Percentiles rank a stretch among this genome's conserved stretches.
phyloP scores from a whole-genome alignment of 1,284 basidiomycete species.

The Takashimella koratensis region DNA sequence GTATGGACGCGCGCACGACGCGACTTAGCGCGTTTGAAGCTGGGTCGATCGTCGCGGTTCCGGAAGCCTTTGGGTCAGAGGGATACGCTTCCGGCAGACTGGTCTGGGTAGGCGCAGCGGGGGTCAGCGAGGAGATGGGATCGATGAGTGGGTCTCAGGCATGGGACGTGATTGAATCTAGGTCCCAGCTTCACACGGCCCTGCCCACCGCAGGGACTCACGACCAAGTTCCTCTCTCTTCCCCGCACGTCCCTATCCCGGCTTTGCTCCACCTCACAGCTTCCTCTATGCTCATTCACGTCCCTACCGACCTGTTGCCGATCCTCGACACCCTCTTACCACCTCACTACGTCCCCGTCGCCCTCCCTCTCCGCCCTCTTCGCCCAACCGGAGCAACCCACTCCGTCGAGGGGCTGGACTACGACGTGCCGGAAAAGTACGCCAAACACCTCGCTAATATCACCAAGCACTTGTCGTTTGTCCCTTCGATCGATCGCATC shows the following conservation, averaged over 20 bases:
- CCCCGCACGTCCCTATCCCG: conserved; percentile 4
- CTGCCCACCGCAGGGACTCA: background rate
- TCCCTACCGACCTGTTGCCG: conserved; percentile 27
- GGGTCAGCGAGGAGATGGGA: conserved; percentile 15
- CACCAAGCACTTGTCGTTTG: conserved; percentile 39
- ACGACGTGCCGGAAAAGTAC: conserved; percentile 29
- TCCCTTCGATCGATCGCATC: conserved; percentile 34
- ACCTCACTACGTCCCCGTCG: conserved; percentile 42
- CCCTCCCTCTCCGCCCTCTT: conserved; percentile 24
- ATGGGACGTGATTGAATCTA: background rate
- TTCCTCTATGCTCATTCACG: conserved; percentile 32
- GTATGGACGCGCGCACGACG: conserved; percentile 7
- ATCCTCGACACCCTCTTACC: conserved; percentile 46
- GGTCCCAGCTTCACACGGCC: background rate
- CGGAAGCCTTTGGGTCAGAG: background rate
- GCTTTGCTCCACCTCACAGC: conserved; percentile 23
- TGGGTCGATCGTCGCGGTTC: background rate
- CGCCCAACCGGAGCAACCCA: conserved; percentile 3
- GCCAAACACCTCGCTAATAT: conserved; percentile 41
- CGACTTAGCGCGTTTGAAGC: conserved; percentile 16
- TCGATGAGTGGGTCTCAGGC: background rate
- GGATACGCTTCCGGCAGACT: conserved; percentile 6
- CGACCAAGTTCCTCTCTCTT: background rate
- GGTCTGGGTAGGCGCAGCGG: conserved; percentile 43
- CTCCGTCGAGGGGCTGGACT: background rate